phyloP scores from a whole-genome alignment of 345 rosid genomes.

The Sisymbrium altissimum region DNA sequence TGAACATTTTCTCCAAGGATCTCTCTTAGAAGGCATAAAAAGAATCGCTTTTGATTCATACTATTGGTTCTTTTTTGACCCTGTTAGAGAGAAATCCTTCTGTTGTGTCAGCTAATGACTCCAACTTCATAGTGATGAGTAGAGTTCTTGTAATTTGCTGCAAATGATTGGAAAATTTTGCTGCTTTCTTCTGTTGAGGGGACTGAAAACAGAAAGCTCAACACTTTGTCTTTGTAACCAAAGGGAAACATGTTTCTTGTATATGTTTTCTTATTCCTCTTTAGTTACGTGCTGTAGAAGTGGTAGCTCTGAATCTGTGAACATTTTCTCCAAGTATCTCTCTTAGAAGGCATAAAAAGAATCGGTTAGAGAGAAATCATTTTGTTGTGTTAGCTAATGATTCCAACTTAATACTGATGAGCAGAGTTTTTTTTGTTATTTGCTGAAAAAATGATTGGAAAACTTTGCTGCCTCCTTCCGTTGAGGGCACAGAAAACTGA shows the following conservation, averaged over 20 bases:
- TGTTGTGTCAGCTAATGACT: neutral
- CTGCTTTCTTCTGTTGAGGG: neutral
- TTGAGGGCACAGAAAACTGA: neutral
- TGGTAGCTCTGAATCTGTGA: constrained; percentile 45
- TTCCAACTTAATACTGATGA: neutral
- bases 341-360: too few relatives aligned
- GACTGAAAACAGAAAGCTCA: neutral
- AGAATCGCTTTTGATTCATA: neutral
- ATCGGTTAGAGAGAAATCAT: neutral
- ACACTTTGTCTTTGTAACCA: neutral
- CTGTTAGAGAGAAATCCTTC: neutral
- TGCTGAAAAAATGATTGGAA: neutral
- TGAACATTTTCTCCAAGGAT: too few relatives aligned
- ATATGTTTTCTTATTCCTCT: constrained; percentile 13
- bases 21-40: neutral
- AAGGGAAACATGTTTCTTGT: neutral
- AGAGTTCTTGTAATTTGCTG: neutral
- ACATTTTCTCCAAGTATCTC: constrained; percentile 46
- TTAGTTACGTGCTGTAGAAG: constrained; percentile 36
- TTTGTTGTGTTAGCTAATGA: neutral
- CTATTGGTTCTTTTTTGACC: neutral
- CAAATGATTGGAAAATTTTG: neutral
- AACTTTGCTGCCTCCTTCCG: neutral
- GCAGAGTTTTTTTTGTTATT: neutral
- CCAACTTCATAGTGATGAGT: neutral